Conservation (phyloP, 805 yeast genomes). For the Zygosaccharomyces rouxii region DNA sequence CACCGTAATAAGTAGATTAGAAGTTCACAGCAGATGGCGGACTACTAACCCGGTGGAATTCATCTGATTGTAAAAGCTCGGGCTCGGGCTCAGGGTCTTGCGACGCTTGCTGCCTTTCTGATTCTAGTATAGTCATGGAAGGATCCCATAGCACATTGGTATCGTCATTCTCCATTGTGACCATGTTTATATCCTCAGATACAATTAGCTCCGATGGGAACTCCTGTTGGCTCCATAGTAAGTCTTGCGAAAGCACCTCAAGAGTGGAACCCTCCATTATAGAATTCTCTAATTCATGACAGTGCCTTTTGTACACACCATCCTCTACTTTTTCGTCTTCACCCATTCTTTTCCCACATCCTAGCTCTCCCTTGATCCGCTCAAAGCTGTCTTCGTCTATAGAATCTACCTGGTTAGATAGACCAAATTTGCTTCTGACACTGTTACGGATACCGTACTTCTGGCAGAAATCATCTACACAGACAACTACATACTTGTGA, state of each 20-base stretch:
- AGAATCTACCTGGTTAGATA: constrained; percentile 10
- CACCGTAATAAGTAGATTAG: background rate
- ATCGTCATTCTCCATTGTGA: too few relatives aligned
- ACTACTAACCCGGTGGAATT: constrained; percentile 8
- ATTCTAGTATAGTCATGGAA: background rate
- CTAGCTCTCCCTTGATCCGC: background rate
- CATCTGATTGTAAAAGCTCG: background rate
- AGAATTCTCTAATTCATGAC: constrained; percentile 6
- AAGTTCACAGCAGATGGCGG: constrained; percentile 9
- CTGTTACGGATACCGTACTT: constrained; percentile 4
- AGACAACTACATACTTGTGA: constrained; percentile 5
- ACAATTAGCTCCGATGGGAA: constrained; percentile 1
- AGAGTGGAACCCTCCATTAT: constrained; percentile 12
- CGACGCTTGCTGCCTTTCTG: background rate
- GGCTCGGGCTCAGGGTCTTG: background rate
- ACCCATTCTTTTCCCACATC: background rate
- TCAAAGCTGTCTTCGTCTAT: constrained; percentile 10
- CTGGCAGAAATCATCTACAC: constrained; percentile 11
- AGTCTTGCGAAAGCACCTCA: constrained; percentile 2
- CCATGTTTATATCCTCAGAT: constrained; percentile 8
- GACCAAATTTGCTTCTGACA: constrained; percentile 8
- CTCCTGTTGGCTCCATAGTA: constrained; percentile 5
- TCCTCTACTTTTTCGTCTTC: background rate
- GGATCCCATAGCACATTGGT: background rate
- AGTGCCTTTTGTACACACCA: constrained; percentile 1